Evolutionary conservation across 2,329 filamentous ascomycete species (phyloP).

Genomic region (Lasiodiplodia sp.): DNA sequence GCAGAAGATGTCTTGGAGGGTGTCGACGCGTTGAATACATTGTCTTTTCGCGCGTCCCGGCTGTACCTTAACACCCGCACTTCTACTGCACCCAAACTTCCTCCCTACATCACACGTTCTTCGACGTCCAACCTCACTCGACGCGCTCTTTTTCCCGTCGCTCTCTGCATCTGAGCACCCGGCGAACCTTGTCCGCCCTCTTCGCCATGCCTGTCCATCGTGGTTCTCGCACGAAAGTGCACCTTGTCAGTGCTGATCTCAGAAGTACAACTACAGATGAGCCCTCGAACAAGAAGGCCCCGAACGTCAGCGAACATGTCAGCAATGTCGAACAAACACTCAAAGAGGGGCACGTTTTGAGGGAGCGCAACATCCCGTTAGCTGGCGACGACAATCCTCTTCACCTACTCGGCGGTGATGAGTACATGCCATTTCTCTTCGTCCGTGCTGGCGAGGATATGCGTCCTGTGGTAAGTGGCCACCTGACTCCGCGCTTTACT

Average conservation of each 20-base stretch:
- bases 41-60: not conserved
- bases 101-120: not conserved
- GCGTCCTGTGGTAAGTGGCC: slow-evolving; percentile 24
- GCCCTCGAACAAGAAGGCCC: slow-evolving; percentile 36
- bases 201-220: slow-evolving; percentile 44
- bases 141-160: not conserved
- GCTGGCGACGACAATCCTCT: slow-evolving; percentile 39
- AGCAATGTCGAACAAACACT: not conserved
- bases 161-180: not conserved
- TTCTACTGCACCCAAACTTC: not conserved
- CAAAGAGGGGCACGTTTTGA: slow-evolving; percentile 35
- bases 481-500: not conserved
- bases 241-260: slow-evolving; percentile 39
- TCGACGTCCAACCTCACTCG: not conserved
- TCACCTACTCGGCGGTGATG: slow-evolving; percentile 32
- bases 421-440: slow-evolving; percentile 43
- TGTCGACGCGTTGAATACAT: not conserved
- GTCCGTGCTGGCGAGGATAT: slow-evolving; percentile 35
- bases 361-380: slow-evolving; percentile 39
- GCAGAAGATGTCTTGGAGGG: not conserved
- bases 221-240: slow-evolving; percentile 38
- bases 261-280: slow-evolving; percentile 38
- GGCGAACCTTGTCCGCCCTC: too few species aligned
- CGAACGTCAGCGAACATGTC: slow-evolving; percentile 32
- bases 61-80: not conserved